Evolutionary conservation across 371 early-diverging fungal genomes (phyloP).

Genomic region (Mucor circinelloides): DNA sequence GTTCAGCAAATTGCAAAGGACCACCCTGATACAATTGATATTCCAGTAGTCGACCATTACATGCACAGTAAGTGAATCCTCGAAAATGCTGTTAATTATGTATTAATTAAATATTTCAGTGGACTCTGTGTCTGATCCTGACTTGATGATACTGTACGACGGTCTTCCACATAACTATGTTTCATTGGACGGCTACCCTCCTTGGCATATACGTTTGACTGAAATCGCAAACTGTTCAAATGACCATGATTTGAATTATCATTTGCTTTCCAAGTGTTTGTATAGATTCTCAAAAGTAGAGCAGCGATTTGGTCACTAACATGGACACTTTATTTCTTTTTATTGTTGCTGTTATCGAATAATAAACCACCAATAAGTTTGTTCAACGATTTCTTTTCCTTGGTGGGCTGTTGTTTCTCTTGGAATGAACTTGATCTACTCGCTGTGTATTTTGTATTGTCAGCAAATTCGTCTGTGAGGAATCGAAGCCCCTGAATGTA

Average conservation of each 20-base stretch:
- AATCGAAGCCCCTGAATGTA: background rate
- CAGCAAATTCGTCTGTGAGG: background rate
- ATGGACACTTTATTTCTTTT: background rate
- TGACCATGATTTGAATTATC: slow-evolving; percentile 40
- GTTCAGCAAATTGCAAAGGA: slow-evolving; percentile 29
- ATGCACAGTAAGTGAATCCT: slow-evolving; percentile 35
- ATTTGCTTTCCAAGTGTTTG: slow-evolving; percentile 46
- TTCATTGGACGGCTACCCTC: slow-evolving; percentile 61
- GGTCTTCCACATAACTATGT: slow-evolving; percentile 57
- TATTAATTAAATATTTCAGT: slow-evolving; percentile 2
- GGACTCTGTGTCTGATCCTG: slow-evolving; percentile 55
- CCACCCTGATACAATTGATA: slow-evolving; percentile 27
- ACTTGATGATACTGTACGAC: slow-evolving; percentile 61
- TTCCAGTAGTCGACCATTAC: slow-evolving; percentile 32
- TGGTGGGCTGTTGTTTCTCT: background rate
- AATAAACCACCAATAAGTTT: background rate
- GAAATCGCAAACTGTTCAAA: slow-evolving; percentile 48
- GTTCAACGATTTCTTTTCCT: background rate
- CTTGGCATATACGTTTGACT: slow-evolving; percentile 67
- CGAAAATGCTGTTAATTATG: background rate
- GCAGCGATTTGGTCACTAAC: slow-evolving; percentile 52
- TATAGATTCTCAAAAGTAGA: slow-evolving; percentile 54
- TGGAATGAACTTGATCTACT: background rate
- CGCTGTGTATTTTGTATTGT: background rate
- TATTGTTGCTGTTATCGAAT: background rate